These are phyloP conservation scores for Xylaria cubensis DNA, from an alignment of 495 filamentous ascomycete species.

Conservation along the genomic window DNA sequence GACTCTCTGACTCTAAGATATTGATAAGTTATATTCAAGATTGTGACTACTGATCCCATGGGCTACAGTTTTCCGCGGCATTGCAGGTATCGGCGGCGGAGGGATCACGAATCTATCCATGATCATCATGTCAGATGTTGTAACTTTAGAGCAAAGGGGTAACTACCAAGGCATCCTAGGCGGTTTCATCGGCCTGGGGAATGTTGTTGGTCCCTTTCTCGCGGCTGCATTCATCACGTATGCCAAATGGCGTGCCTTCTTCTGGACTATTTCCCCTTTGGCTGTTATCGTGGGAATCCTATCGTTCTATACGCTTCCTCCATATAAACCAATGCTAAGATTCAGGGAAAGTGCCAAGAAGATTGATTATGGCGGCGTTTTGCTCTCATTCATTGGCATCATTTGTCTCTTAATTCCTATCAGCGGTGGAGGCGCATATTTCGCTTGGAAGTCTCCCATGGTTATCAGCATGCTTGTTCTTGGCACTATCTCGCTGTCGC, in stretches of 20 bases:
- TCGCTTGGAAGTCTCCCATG: slow-evolving; percentile 65
- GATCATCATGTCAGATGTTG: slow-evolving; percentile 47
- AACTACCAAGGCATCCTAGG: slow-evolving; percentile 54
- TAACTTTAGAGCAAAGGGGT: slow-evolving; percentile 45
- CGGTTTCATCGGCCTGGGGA: slow-evolving; percentile 69
- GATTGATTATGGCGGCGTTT: slow-evolving; percentile 63
- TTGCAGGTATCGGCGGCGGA: slow-evolving; percentile 80
- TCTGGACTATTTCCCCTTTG: slow-evolving; percentile 28
- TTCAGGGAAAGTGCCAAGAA: slow-evolving; percentile 51
- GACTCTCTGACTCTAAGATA: background rate
- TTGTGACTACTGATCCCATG: slow-evolving; percentile 12
- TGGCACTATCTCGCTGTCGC: slow-evolving; percentile 51
- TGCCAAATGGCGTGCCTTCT: slow-evolving; percentile 26
- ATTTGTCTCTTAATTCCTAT: slow-evolving; percentile 46
- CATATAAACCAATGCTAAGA: slow-evolving; percentile 41
- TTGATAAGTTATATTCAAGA: background rate
- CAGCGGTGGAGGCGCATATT: slow-evolving; percentile 61
- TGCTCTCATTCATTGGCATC: slow-evolving; percentile 58
- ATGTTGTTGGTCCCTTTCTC: slow-evolving; percentile 71
- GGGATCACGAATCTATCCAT: slow-evolving; percentile 52
- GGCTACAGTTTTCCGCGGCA: slow-evolving; percentile 66
- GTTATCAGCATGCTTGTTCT: slow-evolving; percentile 68
- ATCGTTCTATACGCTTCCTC: slow-evolving; percentile 41
- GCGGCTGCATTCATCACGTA: slow-evolving; percentile 69
- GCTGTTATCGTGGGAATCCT: slow-evolving; percentile 35